Conservation (phyloP, 2,329 filamentous ascomycete species). For the Arthrobotrys sphaeroides region DNA sequence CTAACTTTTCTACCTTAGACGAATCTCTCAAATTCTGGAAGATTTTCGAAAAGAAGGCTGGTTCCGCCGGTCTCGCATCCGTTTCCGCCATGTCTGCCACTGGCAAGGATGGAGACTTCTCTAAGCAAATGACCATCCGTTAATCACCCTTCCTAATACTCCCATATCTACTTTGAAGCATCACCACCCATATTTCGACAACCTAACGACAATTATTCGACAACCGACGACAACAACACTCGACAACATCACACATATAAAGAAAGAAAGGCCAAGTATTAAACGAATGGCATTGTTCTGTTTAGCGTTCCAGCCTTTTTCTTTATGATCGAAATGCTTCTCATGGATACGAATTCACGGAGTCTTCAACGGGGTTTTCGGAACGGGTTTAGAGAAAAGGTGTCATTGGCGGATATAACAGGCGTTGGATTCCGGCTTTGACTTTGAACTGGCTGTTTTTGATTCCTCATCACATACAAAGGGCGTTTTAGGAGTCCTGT, state of each 20-base stretch:
- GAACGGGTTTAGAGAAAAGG: not conserved
- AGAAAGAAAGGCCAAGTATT: slow-evolving; percentile 52
- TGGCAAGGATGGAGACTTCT: slow-evolving; percentile 75
- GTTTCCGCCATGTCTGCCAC: slow-evolving; percentile 63
- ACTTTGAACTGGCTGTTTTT: slow-evolving; percentile 6
- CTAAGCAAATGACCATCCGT: slow-evolving; percentile 94
- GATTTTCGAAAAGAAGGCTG: slow-evolving; percentile 98
- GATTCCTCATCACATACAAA: slow-evolving; percentile 1
- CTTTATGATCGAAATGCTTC: slow-evolving; percentile 45
- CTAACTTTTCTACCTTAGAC: slow-evolving; percentile 65
- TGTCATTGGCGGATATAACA: not conserved
- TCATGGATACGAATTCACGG: slow-evolving; percentile 45
- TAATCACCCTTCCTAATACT: slow-evolving; percentile 63
- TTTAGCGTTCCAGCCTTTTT: slow-evolving; percentile 39
- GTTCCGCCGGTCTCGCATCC: slow-evolving; percentile 66
- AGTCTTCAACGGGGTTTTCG: slow-evolving; percentile 29
- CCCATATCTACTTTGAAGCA: slow-evolving; percentile 41
- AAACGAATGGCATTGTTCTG: slow-evolving; percentile 37
- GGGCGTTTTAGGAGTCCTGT: slow-evolving; percentile 45
- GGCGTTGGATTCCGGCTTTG: slow-evolving; percentile 2
- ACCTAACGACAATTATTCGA: not conserved
- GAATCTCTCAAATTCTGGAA: slow-evolving; percentile 99
- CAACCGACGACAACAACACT: slow-evolving; percentile 8
- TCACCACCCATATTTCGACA: slow-evolving; percentile 1
- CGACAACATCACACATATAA: slow-evolving; percentile 36